Percentiles rank a stretch among this genome's conserved stretches.
Evolutionary conservation across 768 basidiomycete species (phyloP).

Genomic region (Pilatotrama ljubarskyi): DNA sequence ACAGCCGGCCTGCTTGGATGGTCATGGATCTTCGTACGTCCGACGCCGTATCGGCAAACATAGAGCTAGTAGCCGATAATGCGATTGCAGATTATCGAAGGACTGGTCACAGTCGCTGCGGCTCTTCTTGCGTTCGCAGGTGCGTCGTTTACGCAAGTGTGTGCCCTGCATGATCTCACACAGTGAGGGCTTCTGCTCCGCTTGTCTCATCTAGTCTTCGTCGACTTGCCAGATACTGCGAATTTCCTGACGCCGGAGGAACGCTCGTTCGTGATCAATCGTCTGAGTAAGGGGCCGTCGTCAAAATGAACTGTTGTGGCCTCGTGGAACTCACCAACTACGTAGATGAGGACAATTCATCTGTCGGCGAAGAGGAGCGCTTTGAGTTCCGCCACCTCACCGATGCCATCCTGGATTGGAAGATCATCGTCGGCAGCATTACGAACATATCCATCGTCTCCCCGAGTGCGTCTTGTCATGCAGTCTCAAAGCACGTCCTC

Average conservation of each 20-base stretch:
- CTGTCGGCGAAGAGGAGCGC: conserved; percentile 59
- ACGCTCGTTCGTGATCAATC: conserved; percentile 51
- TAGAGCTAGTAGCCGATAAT: not conserved
- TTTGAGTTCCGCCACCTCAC: conserved; percentile 53
- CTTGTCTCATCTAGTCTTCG: conserved; percentile 43
- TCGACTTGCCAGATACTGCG: conserved; percentile 61
- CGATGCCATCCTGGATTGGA: conserved; percentile 64
- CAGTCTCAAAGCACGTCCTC: not conserved
- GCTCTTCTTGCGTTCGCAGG: conserved; percentile 56
- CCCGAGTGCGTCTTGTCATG: conserved; percentile 49
- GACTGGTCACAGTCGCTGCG: conserved; percentile 56
- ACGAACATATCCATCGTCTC: conserved; percentile 56
- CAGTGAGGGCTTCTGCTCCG: too few relatives aligned
- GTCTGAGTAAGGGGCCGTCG: conserved; percentile 45
- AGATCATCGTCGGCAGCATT: conserved; percentile 58
- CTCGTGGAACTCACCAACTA: not conserved
- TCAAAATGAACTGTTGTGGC: not conserved
- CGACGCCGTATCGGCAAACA: not conserved
- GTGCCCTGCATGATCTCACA: too few relatives aligned
- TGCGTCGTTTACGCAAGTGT: conserved; percentile 23
- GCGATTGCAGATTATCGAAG: conserved; percentile 55
- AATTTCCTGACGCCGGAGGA: conserved; percentile 61
- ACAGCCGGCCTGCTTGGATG: conserved; percentile 29
- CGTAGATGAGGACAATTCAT: conserved; percentile 53
- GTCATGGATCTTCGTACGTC: conserved; percentile 35